Percentiles rank a stretch among this genome's conserved stretches.
Evolutionary conservation across 257 asterid species (phyloP).

Genomic region (Cordia subcordata): DNA sequence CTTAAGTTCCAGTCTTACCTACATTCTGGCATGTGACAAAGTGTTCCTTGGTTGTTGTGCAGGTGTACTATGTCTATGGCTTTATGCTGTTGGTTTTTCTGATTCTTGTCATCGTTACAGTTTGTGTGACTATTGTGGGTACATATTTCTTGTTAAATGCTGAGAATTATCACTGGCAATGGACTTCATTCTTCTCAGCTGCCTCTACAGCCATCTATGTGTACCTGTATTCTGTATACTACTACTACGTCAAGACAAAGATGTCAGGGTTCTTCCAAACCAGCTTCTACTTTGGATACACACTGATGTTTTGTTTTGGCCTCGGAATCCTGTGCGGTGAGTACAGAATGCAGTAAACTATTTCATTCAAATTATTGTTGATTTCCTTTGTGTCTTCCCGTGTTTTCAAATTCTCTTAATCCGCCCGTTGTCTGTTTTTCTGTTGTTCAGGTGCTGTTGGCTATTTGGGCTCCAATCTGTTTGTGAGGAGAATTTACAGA

Average conservation of each 20-base stretch:
- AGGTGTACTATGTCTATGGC: slow-evolving; percentile 71
- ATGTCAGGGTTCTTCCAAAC: slow-evolving; percentile 73
- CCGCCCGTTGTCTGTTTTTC: background rate
- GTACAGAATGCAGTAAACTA: slow-evolving; percentile 11
- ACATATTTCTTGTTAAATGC: slow-evolving; percentile 66
- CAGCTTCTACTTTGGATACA: slow-evolving; percentile 65
- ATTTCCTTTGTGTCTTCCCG: no score
- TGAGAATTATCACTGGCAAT: slow-evolving; percentile 73
- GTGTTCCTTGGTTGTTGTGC: slow-evolving; percentile 5
- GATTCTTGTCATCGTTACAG: slow-evolving; percentile 58
- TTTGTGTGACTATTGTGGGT: slow-evolving; percentile 61
- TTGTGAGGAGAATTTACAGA: slow-evolving; percentile 91
- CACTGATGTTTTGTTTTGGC: slow-evolving; percentile 68
- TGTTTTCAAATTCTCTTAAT: no score
- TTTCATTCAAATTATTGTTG: background rate
- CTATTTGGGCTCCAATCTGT: slow-evolving; percentile 80
- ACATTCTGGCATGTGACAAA: no score
- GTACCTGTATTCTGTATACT: slow-evolving; percentile 52
- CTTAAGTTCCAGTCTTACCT: no score
- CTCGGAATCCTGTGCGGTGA: slow-evolving; percentile 75
- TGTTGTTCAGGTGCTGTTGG: slow-evolving; percentile 85
- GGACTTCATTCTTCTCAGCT: slow-evolving; percentile 71
- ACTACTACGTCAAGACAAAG: slow-evolving; percentile 56
- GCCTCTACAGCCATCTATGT: slow-evolving; percentile 59
- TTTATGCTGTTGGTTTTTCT: slow-evolving; percentile 67